Percentiles rank a stretch among this genome's conserved stretches.
phyloP scores from a whole-genome alignment of 2,329 filamentous ascomycete species.

The Fusarium siculi region DNA sequence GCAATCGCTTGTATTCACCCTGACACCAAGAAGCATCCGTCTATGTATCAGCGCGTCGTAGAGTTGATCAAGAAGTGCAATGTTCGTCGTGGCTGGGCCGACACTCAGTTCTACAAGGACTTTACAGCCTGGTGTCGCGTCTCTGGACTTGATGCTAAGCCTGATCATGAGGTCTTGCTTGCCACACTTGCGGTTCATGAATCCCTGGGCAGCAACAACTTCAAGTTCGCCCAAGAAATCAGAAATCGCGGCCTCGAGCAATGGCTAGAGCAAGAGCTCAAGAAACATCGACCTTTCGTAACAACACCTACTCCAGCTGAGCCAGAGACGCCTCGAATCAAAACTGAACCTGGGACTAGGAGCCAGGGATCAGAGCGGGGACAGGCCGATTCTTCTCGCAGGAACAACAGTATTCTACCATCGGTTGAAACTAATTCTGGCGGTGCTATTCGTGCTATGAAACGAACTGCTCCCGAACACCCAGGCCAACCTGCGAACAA shows the following conservation, averaged over 20 bases:
- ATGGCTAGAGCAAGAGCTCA: conserved; percentile 15
- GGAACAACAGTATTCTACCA: neutral
- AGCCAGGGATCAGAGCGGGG: accelerated
- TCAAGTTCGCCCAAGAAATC: neutral
- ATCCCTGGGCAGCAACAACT: neutral
- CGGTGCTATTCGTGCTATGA: neutral
- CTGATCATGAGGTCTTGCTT: neutral
- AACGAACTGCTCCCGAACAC: neutral
- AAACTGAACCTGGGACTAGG: neutral
- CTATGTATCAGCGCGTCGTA: neutral
- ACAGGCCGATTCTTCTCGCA: neutral
- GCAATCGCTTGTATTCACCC: conserved; percentile 7
- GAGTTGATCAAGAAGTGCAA: neutral
- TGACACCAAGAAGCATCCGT: neutral
- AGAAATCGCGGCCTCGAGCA: neutral
- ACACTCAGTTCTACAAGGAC: neutral
- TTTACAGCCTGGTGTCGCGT: conserved; percentile 9
- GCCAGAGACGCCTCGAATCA: neutral
- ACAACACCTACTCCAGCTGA: neutral
- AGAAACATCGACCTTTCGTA: neutral
- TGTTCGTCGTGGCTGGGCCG: neutral
- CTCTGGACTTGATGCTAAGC: neutral
- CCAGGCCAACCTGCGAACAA: neutral
- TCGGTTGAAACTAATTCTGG: neutral
- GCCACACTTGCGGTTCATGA: conserved; percentile 3